Evolutionary conservation across 1,284 basidiomycete genomes (phyloP).

Genomic region (Pseudozyma sp.): DNA sequence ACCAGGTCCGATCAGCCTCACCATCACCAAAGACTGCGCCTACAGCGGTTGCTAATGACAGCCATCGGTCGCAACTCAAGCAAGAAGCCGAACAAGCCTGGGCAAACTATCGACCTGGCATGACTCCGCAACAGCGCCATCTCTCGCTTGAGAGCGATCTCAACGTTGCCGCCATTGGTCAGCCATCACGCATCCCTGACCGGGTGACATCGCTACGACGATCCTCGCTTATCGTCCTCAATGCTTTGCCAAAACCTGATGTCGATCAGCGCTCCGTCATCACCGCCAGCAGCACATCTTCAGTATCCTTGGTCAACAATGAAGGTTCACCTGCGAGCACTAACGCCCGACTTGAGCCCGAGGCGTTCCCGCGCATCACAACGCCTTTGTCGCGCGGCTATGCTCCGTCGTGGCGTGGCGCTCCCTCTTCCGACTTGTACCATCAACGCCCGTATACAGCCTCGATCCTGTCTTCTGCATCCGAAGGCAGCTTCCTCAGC

Average conservation of each 20-base stretch:
- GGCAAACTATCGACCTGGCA: constrained; percentile 21
- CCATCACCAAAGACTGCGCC: not conserved
- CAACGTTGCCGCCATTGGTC: not conserved
- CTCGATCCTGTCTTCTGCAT: constrained; percentile 35
- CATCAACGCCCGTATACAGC: constrained; percentile 38
- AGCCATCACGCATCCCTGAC: constrained; percentile 23
- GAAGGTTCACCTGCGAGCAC: constrained; percentile 3
- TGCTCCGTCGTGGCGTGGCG: constrained; percentile 6
- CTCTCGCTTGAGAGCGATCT: constrained; percentile 1
- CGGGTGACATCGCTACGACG: constrained; percentile 29
- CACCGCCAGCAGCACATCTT: constrained; percentile 14
- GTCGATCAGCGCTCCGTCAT: not conserved
- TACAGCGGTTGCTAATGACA: not conserved
- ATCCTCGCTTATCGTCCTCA: constrained; percentile 19
- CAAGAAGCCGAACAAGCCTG: constrained; percentile 37
- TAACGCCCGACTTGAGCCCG: constrained; percentile 7
- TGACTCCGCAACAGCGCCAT: constrained; percentile 18
- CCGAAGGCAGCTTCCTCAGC: constrained; percentile 35
- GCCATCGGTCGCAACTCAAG: constrained; percentile 29
- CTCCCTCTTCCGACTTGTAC: constrained; percentile 14
- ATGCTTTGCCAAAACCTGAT: constrained; percentile 13
- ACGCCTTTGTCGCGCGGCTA: constrained; percentile 12
- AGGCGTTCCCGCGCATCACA: constrained; percentile 15
- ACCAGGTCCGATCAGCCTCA: not conserved
- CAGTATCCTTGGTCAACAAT: constrained; percentile 3